These are phyloP conservation scores for Xylariaceae sp. DNA, from an alignment of 2,329 filamentous ascomycete genomes.

Conservation along the genomic window DNA sequence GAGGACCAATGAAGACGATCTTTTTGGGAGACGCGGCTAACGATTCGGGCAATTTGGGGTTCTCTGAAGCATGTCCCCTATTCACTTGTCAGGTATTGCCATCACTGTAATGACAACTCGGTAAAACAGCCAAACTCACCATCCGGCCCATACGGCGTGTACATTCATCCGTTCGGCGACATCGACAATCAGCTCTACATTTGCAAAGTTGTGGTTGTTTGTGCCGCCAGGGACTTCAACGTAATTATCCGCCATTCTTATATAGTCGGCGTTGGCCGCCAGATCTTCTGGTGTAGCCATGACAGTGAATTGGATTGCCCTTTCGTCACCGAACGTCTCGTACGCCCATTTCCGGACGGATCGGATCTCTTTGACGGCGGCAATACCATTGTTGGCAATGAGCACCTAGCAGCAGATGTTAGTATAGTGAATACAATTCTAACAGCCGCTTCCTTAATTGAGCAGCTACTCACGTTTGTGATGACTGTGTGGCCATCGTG, in stretches of 20 bases:
- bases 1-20: slow-evolving; percentile 98
- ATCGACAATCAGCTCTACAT: slow-evolving; percentile 98
- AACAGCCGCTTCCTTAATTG: neutral
- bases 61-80: slow-evolving; percentile 97
- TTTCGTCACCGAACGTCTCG: slow-evolving; percentile 97
- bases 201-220: slow-evolving; percentile 99
- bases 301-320: slow-evolving; percentile 97
- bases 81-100: slow-evolving; percentile 13
- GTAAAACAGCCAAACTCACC: slow-evolving; percentile 54
- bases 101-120: neutral
- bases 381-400: slow-evolving; percentile 99
- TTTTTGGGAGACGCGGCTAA: slow-evolving; percentile 95
- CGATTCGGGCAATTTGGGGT: slow-evolving; percentile 94
- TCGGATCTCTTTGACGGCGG: slow-evolving; percentile 97
- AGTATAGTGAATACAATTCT: neutral
- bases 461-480: slow-evolving; percentile 68
- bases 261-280: slow-evolving; percentile 96
- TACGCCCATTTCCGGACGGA: slow-evolving; percentile 99
- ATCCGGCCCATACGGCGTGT: slow-evolving; percentile 98
- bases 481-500: slow-evolving; percentile 97
- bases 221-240: slow-evolving; percentile 98
- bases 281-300: slow-evolving; percentile 99
- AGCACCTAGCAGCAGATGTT: slow-evolving; percentile 61
- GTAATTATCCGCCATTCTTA: slow-evolving; percentile 99
- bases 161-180: slow-evolving; percentile 98